Evolutionary conservation across 2,329 filamentous ascomycete species (phyloP).

Genomic region (Fusarium tricinctum): DNA sequence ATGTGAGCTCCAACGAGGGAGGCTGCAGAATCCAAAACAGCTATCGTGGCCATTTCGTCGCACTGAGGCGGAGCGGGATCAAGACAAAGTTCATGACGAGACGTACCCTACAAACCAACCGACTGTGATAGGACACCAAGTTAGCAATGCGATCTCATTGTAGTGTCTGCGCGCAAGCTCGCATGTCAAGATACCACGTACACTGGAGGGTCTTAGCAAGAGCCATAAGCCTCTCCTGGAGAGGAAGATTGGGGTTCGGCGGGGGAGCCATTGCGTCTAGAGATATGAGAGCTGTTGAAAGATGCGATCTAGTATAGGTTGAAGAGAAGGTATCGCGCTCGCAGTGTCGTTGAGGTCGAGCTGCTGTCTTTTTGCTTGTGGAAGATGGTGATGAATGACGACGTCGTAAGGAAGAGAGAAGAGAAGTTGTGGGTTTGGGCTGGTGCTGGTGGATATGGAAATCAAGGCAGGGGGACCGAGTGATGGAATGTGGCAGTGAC

Average conservation of each 20-base stretch:
- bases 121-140: constrained; percentile 61
- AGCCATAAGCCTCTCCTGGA: constrained; percentile 79
- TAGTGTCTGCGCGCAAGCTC: constrained; percentile 5
- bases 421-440: constrained; percentile 35
- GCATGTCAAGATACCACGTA: constrained; percentile 61
- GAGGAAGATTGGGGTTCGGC: constrained; percentile 76
- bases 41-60: constrained; percentile 37
- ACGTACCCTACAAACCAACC: constrained; percentile 87
- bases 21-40: constrained; percentile 15
- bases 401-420: constrained; percentile 30
- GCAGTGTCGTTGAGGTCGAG: constrained; percentile 7
- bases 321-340: neutral
- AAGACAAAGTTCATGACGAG: constrained; percentile 33
- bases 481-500: constrained; percentile 43
- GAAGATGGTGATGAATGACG: constrained; percentile 37
- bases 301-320: constrained; percentile 10
- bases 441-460: constrained; percentile 22
- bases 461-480: constrained; percentile 37
- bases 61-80: constrained; percentile 19
- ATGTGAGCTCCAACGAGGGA: constrained; percentile 6
- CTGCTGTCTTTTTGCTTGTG: constrained; percentile 12
- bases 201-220: constrained; percentile 95
- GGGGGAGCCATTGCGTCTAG: constrained; percentile 74
- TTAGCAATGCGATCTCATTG: constrained; percentile 42
- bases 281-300: constrained; percentile 14